Evolutionary conservation across 2,329 filamentous ascomycete species (phyloP), one percentile per base, ranked within the genome.

Genomic region (Stachybotrys chartarum): DNA sequence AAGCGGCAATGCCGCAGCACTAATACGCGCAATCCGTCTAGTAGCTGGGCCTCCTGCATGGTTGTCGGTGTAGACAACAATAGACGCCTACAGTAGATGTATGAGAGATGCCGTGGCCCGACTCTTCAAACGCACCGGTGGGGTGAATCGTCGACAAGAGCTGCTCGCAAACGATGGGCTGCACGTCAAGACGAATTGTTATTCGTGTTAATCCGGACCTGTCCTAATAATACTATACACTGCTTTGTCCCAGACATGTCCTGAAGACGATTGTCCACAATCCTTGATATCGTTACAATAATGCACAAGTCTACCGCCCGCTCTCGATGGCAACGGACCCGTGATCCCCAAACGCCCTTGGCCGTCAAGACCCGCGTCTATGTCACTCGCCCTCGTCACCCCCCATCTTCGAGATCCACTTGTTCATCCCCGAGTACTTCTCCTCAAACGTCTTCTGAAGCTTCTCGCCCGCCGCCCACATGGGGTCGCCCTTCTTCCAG

Each of bases 381-480:
- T 14, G 17, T 47, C 45, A 67, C 31, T 68, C 68, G 8, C 56
- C 68, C 55, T 73, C 70, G 1, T 73, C 71, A 18, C 69, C 70
- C 7, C 70, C 70, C 71, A 79, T 76, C 68, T 84, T 83, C 10
- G 75, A 62, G 45, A 84, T 76, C 80, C 81, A 85, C 64, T 83
- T 83, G 60, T 77, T 73, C 78, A 85, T 83, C 56, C 78, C 74
- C 0, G 70, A 70, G 61, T 77, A 86, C 68, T 85, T 85, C 61
- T 85, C 78, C 63, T 83, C 81, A 58, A 82, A 78, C 11, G 74
- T 75, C 58, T 79, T 81, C 65, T 86, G 78, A 52, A 86, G 77
- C 58, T 77, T 78, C 68, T 83, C 75, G 58, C 82, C 82, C 1
- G 78, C 75, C 0, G 66, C 63, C 70, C 77, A 84, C 71, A 85